Conservation (phyloP, 768 basidiomycete genomes). For the Cystobasidiopsis lactophilus region DNA sequence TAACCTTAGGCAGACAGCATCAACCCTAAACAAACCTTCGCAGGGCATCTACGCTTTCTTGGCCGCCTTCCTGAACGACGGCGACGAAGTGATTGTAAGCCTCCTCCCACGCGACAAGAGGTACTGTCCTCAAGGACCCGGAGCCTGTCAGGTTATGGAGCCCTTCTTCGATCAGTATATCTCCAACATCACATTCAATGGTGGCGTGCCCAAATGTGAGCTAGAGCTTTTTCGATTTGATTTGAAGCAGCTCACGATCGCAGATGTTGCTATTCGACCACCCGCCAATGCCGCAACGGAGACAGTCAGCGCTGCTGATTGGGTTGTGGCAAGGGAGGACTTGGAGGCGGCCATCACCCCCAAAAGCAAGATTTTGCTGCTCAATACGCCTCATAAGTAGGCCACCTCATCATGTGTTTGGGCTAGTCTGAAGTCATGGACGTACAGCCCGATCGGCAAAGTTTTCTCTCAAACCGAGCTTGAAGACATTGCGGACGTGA, state of each 20-base stretch:
- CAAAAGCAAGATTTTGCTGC: conserved; percentile 47
- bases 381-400: not conserved
- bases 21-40: not conserved
- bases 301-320: conserved; percentile 42
- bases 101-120: not conserved
- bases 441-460: conserved; percentile 96
- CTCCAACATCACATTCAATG: conserved; percentile 17
- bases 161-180: conserved; percentile 18
- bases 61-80: conserved; percentile 68
- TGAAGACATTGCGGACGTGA: conserved; percentile 46
- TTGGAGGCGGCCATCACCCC: conserved; percentile 67
- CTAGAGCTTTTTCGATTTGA: not conserved
- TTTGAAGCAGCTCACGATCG: not conserved
- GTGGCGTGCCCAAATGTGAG: not conserved
- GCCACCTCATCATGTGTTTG: conserved; percentile 43
- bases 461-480: conserved; percentile 65
- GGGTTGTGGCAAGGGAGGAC: conserved; percentile 78
- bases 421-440: not conserved
- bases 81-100: conserved; percentile 89
- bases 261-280: conserved; percentile 50
- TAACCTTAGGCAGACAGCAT: not conserved
- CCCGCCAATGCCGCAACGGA: conserved; percentile 26
- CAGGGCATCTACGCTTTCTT: conserved; percentile 68
- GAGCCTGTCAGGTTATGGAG: not conserved
- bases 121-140: not conserved